phyloP scores from a whole-genome alignment of 1,284 basidiomycete genomes.

The Prillingera fragicola region DNA sequence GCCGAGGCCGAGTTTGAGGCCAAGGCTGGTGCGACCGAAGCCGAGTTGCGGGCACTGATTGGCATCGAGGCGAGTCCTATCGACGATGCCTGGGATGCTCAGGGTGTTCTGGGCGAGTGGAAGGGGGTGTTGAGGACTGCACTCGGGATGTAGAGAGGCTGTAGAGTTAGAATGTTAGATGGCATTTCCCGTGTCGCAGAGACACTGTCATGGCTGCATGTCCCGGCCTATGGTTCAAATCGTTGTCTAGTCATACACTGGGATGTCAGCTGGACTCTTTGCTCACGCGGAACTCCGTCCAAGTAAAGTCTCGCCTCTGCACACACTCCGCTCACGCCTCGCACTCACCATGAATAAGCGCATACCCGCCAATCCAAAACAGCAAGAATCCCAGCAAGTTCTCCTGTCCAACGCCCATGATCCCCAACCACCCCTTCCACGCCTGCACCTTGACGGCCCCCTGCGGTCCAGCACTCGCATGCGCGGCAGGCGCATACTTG shows the following conservation, averaged over 20 bases:
- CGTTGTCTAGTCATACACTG: not conserved
- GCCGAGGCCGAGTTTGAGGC: not conserved
- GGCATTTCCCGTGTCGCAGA: no score
- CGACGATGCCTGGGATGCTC: slow-evolving; percentile 24
- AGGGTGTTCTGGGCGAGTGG: no score
- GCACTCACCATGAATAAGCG: slow-evolving; percentile 19
- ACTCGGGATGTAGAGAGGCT: no score
- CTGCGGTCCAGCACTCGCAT: slow-evolving; percentile 12
- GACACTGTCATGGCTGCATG: no score
- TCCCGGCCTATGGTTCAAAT: no score
- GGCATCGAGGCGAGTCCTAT: slow-evolving; percentile 19
- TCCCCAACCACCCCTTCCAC: slow-evolving; percentile 51
- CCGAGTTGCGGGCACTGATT: not conserved
- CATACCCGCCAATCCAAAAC: slow-evolving; percentile 83
- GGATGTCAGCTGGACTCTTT: not conserved
- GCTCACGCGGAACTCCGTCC: no score
- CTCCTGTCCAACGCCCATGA: slow-evolving; percentile 75
- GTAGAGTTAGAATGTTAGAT: no score
- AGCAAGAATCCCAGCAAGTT: slow-evolving; percentile 79
- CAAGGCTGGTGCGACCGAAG: not conserved
- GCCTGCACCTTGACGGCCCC: slow-evolving; percentile 45
- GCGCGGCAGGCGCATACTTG: slow-evolving; percentile 36
- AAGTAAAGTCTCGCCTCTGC: not conserved
- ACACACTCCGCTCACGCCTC: not conserved
- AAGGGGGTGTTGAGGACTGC: no score